Conservation (phyloP, 441 rosid species). For the Mallotus repandus region DNA sequence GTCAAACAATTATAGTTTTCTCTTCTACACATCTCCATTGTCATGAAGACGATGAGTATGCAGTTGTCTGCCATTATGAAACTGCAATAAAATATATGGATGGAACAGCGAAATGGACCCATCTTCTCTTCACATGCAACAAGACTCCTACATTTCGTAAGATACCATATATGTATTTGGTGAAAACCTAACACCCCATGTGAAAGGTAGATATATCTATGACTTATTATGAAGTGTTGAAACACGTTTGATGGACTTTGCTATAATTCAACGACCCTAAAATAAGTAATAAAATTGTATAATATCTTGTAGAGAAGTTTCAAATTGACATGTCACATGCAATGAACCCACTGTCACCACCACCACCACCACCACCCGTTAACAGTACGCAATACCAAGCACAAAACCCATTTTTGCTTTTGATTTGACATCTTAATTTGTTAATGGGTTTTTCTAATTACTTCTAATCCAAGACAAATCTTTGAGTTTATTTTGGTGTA, state of each 20-base stretch:
- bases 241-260: constrained; percentile 19
- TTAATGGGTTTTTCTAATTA: not conserved
- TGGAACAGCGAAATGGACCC: not conserved
- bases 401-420: not conserved
- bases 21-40: not conserved
- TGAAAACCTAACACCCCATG: constrained; percentile 36
- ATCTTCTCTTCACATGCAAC: constrained; percentile 6
- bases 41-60: not conserved
- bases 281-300: too few species aligned
- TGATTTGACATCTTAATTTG: not conserved
- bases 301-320: not conserved
- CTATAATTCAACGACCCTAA: constrained; percentile 13
- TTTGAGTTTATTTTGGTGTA: not conserved
- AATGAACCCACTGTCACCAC: constrained; percentile 23
- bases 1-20: not conserved
- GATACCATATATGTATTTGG: constrained; percentile 5
- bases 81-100: not conserved
- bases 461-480: not conserved
- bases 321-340: constrained; percentile 23
- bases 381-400: not conserved
- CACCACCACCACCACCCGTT: constrained; percentile 11
- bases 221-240: constrained; percentile 27
- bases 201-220: constrained; percentile 20
- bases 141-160: not conserved
- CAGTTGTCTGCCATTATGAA: constrained; percentile 10